Evolutionary conservation across 2,329 filamentous ascomycete species (phyloP).

Genomic region (Curvularia sp.): DNA sequence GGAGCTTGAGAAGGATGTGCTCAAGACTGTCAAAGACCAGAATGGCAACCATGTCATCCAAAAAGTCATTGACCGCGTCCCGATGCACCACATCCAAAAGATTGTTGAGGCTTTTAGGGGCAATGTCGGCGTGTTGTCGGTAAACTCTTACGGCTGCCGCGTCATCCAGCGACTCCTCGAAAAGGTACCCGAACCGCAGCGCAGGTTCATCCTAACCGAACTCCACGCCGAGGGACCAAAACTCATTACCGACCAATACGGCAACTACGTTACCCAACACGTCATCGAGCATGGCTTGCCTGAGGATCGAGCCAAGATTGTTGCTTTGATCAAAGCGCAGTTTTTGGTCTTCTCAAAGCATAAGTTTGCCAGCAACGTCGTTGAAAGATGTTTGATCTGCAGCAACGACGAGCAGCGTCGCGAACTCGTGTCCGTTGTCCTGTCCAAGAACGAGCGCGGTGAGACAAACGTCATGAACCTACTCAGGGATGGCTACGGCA

Average conservation of each 20-base stretch:
- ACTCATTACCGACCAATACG: conserved; percentile 86
- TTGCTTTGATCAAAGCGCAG: conserved; percentile 74
- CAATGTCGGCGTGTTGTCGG: conserved; percentile 75
- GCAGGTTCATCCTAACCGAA: conserved; percentile 76
- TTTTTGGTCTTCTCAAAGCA: conserved; percentile 84
- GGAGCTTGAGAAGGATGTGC: conserved; percentile 78
- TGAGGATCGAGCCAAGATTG: conserved; percentile 75
- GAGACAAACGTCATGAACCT: conserved; percentile 74
- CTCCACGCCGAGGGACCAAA: conserved; percentile 74
- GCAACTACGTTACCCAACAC: conserved; percentile 96
- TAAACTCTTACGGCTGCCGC: conserved; percentile 86
- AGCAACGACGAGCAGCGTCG: conserved; percentile 73
- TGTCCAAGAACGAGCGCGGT: conserved; percentile 66
- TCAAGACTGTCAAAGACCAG: conserved; percentile 81
- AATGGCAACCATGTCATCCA: conserved; percentile 98
- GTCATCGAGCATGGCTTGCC: conserved; percentile 80
- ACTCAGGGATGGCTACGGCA: conserved; percentile 91
- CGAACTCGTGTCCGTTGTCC: conserved; percentile 64
- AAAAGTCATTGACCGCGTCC: conserved; percentile 84
- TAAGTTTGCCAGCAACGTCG: conserved; percentile 96
- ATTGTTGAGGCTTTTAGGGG: conserved; percentile 82
- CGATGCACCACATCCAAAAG: conserved; percentile 79
- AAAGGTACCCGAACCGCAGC: conserved; percentile 75
- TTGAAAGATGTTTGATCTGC: conserved; percentile 85
- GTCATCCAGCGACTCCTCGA: conserved; percentile 94